phyloP scores from a whole-genome alignment of 148 eudicot species.

The Camellia japonica region DNA sequence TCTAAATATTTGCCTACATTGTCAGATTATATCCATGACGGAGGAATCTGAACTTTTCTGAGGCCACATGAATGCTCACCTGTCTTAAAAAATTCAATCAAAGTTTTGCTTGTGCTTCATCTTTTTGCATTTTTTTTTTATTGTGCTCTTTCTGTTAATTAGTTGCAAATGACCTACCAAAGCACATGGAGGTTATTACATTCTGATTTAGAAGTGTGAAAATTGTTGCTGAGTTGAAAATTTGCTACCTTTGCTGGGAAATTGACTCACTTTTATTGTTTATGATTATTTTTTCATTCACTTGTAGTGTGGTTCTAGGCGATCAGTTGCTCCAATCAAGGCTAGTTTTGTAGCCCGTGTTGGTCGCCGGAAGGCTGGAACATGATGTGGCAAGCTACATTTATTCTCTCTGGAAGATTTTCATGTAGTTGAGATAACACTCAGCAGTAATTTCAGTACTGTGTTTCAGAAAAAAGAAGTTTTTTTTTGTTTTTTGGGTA shows the following conservation, averaged over 20 bases:
- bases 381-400: conserved; percentile 7
- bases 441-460: no score
- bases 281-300: neutral
- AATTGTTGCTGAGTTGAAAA: no score
- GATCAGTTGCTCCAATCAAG: conserved; percentile 57
- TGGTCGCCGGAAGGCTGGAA: conserved; percentile 46
- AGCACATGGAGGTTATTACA: no score
- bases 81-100: neutral
- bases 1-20: conserved; percentile 16
- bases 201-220: neutral
- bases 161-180: neutral
- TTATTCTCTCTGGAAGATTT: no score
- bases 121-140: no score
- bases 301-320: conserved; percentile 58
- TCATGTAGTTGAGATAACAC: no score
- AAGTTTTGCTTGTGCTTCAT: neutral
- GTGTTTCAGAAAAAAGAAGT: no score
- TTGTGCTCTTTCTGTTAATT: neutral
- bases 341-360: conserved; percentile 52
- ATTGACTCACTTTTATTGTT: no score
- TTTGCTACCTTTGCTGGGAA: no score
- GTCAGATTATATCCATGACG: conserved; percentile 13
- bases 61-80: neutral
- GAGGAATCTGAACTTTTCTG: neutral
- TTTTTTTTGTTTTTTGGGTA: no score